Evolutionary conservation across 2,329 filamentous ascomycete species (phyloP).

Genomic region (Fusarium sp.): DNA sequence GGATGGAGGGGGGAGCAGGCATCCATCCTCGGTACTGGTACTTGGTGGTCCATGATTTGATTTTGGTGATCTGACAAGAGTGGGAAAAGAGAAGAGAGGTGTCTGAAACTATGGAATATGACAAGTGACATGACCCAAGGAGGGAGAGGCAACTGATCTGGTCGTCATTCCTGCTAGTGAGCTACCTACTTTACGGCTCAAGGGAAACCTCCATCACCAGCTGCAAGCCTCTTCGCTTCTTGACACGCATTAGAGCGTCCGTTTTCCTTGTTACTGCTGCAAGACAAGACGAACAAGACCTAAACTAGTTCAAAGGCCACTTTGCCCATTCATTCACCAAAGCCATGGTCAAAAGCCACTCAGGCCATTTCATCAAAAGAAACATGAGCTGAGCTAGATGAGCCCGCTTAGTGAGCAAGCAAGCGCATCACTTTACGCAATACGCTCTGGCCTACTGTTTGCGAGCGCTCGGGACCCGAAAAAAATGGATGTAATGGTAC

Average conservation of each 20-base stretch:
- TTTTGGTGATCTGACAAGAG: neutral
- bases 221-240: neutral
- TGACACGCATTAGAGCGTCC: neutral
- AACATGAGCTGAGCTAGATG: neutral
- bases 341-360: neutral
- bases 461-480: slow-evolving; percentile 20
- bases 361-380: neutral
- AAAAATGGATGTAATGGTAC: neutral
- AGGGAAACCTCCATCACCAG: neutral
- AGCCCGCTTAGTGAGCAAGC: slow-evolving; percentile 9
- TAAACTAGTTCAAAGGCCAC: neutral
- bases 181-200: neutral
- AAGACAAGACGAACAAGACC: neutral
- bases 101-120: neutral
- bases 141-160: neutral
- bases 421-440: neutral
- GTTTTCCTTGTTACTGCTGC: neutral
- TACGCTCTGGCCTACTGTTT: slow-evolving; percentile 8
- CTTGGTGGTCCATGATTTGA: slow-evolving; percentile 12
- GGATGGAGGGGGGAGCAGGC: slow-evolving; percentile 1
- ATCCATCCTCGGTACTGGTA: slow-evolving; percentile 26
- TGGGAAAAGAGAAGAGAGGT: neutral
- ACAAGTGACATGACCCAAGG: neutral
- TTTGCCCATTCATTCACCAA: neutral
- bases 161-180: slow-evolving; percentile 18